Evolutionary conservation across 2,329 filamentous ascomycete genomes (phyloP), one percentile per base, ranked within the genome.

Genomic region (Penicillium sp.): DNA sequence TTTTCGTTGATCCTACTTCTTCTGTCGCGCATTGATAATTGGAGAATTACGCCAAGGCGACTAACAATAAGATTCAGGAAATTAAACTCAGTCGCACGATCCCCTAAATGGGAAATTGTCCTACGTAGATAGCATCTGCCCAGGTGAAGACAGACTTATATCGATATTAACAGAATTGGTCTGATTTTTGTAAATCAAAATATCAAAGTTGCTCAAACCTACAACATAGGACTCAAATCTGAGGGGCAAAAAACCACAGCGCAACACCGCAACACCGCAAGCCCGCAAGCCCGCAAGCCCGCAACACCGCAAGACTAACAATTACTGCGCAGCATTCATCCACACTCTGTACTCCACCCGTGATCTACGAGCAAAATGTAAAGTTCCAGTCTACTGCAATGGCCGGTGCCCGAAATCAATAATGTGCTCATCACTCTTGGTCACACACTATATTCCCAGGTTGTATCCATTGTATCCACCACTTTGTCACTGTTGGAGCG

Each of bases 281-380:
- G 22, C 24, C 18, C 44, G 31, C 44, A 37, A 35, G 1, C 5
- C 31, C 14, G 45, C 43, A 46, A 46, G 20, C n/a, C 18, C 44
- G 29, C 44, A 35, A 35, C 2, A 8, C 31, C 14, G 45, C 43
- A 46, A 46, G 20, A 26, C 20, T 14, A 34, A 40, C 10, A 44
- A 44, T 18, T 38, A 51, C 29, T 37, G 49, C 14, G 38, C 16
- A 8, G 45, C 29, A 48, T 44, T n/a, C 22, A 20, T 34, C 18
- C 20, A 44, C 20, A 38, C 39, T 37, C 5, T 7, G 11, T 18
- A 20, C 35, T 50, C n/a, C 35, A 37, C 38, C 20, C 26, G 35
- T 40, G 52, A 54, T 55, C 53, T 55, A 52, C 53, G 9, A 40
- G 34, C 22, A 55, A 51, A 55, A 39, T 51, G 47, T 45, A 51